These are phyloP conservation scores for Colletotrichum sp. DNA, from an alignment of 2,329 filamentous ascomycete species.

Conservation along the genomic window DNA sequence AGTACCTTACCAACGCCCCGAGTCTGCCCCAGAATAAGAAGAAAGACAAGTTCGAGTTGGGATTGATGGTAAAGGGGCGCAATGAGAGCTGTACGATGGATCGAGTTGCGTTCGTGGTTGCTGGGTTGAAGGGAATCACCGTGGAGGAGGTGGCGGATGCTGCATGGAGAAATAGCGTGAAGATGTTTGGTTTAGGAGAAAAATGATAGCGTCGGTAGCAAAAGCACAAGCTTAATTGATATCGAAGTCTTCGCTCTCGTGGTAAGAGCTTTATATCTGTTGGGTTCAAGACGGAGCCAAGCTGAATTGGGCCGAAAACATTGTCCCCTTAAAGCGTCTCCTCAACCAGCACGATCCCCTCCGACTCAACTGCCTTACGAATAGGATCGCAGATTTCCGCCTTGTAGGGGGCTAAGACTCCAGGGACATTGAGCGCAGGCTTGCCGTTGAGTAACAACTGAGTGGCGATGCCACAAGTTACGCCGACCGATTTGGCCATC, in stretches of 20 bases:
- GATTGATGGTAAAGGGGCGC: conserved; percentile 53
- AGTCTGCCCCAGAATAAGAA: conserved; percentile 48
- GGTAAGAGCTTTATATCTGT: neutral
- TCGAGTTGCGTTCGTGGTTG: conserved; percentile 50
- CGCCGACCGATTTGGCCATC: conserved; percentile 73
- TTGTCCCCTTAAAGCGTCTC: conserved; percentile 51
- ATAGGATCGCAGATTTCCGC: conserved; percentile 74
- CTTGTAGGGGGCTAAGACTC: conserved; percentile 79
- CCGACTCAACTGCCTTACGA: conserved; percentile 77
- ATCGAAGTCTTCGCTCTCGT: neutral
- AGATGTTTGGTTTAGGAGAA: conserved; percentile 29
- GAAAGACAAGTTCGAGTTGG: conserved; percentile 50
- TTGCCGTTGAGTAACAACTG: conserved; percentile 75
- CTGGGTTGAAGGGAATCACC: conserved; percentile 47
- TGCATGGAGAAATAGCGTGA: conserved; percentile 38
- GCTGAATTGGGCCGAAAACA: neutral
- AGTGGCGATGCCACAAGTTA: conserved; percentile 73
- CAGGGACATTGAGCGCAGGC: conserved; percentile 68
- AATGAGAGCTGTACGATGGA: conserved; percentile 56
- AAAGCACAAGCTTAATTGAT: neutral
- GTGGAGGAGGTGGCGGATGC: conserved; percentile 47
- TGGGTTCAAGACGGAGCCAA: neutral
- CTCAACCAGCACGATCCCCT: conserved; percentile 75
- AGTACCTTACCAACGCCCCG: conserved; percentile 42
- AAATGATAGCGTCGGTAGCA: neutral